These are phyloP conservation scores for Phoenix roebelenii DNA, from an alignment of 176 grass and related monocot species.

Conservation along the genomic window DNA sequence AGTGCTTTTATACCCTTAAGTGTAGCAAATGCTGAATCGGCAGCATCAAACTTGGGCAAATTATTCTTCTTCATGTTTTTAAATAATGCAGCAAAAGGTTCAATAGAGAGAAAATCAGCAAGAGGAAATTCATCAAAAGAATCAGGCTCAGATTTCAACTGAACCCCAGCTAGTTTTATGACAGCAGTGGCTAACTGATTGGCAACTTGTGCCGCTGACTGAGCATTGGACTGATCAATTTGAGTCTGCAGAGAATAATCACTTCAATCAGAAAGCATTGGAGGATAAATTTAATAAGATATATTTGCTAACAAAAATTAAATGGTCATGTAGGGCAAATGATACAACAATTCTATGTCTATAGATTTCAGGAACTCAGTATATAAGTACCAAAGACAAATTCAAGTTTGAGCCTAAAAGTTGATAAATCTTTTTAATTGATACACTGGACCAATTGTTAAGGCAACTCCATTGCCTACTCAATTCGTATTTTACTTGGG, in stretches of 20 bases:
- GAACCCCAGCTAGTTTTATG: constrained; percentile 49
- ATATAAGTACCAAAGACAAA: neutral
- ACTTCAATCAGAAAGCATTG: constrained; percentile 15
- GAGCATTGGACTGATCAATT: constrained; percentile 74
- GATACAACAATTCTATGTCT: neutral
- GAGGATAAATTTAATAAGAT: constrained; percentile 1
- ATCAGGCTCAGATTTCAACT: constrained; percentile 28
- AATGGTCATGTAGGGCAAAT: neutral
- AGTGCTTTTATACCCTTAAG: constrained; percentile 89
- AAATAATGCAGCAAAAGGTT: constrained; percentile 66
- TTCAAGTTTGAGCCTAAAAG: too few relatives aligned
- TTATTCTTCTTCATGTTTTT: constrained; percentile 88
- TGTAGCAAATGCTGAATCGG: constrained; percentile 84
- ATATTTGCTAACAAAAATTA: neutral
- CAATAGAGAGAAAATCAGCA: constrained; percentile 71
- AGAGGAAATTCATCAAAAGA: constrained; percentile 44
- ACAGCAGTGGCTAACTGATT: constrained; percentile 77
- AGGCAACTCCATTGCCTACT: too few relatives aligned
- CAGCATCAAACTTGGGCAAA: constrained; percentile 75
- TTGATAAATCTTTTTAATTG: too few relatives aligned
- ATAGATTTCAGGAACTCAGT: neutral
- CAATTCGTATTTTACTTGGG: too few relatives aligned
- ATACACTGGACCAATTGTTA: too few relatives aligned
- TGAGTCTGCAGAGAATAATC: constrained; percentile 49
- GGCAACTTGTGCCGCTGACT: constrained; percentile 56